A percentile compares a stretch with the other conserved stretches of the same genome.
Evolutionary conservation across 208 protist species (phyloP).

Genomic region (Angomonas deanei): DNA sequence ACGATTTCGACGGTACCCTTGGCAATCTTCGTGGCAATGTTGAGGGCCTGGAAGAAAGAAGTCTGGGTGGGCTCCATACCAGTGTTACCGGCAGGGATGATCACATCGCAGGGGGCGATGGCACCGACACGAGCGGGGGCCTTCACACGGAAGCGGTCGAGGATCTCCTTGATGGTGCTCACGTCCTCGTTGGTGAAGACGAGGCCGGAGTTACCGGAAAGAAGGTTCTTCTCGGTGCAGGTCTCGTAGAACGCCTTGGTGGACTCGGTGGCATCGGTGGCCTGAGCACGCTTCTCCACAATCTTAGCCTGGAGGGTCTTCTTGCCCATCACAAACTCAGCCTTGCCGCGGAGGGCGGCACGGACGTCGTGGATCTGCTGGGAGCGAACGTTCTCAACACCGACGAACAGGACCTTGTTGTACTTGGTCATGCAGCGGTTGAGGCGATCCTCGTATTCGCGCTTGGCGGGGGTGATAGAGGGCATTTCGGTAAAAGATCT

Average conservation of each 20-base stretch:
- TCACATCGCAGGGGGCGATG: slow-evolving; percentile 95
- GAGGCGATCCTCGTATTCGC: slow-evolving; percentile 91
- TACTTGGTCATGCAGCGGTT: slow-evolving; percentile 92
- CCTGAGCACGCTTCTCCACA: slow-evolving; percentile 71
- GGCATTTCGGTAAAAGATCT: slow-evolving; percentile 22
- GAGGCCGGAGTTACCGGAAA: slow-evolving; percentile 96
- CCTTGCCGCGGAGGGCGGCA: slow-evolving; percentile 92
- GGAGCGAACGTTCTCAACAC: slow-evolving; percentile 97
- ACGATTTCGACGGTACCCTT: slow-evolving; percentile 99
- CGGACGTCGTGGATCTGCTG: slow-evolving; percentile 96
- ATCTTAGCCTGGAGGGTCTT: slow-evolving; percentile 97
- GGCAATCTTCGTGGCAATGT: slow-evolving; percentile 99
- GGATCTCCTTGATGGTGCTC: slow-evolving; percentile 66
- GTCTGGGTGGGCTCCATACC: slow-evolving; percentile 98
- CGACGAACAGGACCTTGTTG: slow-evolving; percentile 93
- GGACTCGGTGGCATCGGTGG: slow-evolving; percentile 31
- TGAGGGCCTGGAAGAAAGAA: slow-evolving; percentile 99
- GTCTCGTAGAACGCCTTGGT: slow-evolving; percentile 57
- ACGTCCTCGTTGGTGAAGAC: slow-evolving; percentile 98
- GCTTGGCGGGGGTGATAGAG: slow-evolving; percentile 69
- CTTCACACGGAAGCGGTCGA: slow-evolving; percentile 89
- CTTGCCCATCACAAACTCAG: slow-evolving; percentile 97
- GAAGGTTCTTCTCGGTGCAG: slow-evolving; percentile 50
- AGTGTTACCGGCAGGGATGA: slow-evolving; percentile 95
- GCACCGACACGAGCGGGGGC: slow-evolving; percentile 96